phyloP scores from a whole-genome alignment of 805 yeast species.

The Pichia thaimueangensis region DNA sequence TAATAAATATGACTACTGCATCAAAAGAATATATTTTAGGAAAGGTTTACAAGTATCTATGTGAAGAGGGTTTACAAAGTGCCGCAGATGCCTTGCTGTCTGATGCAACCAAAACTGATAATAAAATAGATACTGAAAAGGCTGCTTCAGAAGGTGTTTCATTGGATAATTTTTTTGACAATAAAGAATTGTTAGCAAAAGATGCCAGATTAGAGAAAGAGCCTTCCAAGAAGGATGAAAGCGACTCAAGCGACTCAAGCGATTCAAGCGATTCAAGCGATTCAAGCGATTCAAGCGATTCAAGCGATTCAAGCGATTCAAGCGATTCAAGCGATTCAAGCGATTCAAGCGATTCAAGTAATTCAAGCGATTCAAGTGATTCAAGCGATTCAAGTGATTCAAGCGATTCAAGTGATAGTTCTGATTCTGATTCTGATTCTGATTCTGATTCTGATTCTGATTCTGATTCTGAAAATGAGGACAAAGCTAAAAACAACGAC shows the following conservation, averaged over 20 bases:
- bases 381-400: conserved; percentile 12
- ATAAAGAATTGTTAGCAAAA: neutral
- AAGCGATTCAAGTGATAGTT: conserved; percentile 11
- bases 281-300: neutral
- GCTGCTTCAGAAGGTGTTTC: conserved; percentile 12
- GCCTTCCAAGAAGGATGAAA: neutral
- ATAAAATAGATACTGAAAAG: neutral
- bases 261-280: conserved; percentile 35
- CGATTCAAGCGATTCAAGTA: conserved; percentile 13
- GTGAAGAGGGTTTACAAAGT: conserved; percentile 20
- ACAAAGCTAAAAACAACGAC: no score
- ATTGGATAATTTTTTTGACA: conserved; percentile 2
- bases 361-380: conserved; percentile 9
- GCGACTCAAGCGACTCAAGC: conserved; percentile 16
- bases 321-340: conserved; percentile 1
- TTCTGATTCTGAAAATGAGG: conserved; percentile 16
- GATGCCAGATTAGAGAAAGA: neutral
- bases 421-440: conserved; percentile 13
- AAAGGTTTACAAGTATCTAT: conserved; percentile 21
- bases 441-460: conserved; percentile 14
- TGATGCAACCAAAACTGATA: conserved; percentile 1
- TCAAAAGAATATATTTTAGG: conserved; percentile 17
- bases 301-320: conserved; percentile 13
- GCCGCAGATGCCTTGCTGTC: conserved; percentile 24
- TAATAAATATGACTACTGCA: conserved; percentile 19